Evolutionary conservation across 306 rosid species (phyloP), one percentile per base, ranked within the genome.

Genomic region (Cyclanthera cordifolia): DNA sequence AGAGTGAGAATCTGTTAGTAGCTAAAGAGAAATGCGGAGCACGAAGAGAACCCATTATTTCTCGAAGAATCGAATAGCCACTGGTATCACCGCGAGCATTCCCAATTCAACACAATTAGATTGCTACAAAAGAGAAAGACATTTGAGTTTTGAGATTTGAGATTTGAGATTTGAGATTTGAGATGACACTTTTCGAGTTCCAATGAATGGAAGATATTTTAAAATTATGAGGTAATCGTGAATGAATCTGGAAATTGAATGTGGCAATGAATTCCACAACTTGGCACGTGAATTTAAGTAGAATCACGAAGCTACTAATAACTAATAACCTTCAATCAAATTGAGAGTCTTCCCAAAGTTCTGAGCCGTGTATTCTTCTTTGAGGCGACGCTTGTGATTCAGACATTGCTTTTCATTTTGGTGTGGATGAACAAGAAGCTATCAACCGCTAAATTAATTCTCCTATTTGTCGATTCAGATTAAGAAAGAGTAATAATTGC

Each of bases 21-120:
- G n/a, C 57, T 11, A 28, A 16, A 16, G 56, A 57, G 57, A 20
- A 43, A 48, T 72, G 56, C 8, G 64, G n/a, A 39, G 20, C 3
- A 20, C 68, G 69, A 39, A 72, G 37, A 14, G 69, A 72, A 72
- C 49, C 68, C 75, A 72, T 72, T 37, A 34, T 57, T 49, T 13
- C 73, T 70, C 3, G 5, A 61, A 39, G 68, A 14, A 39, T 8
- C 27, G 1, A 39, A 19, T 24, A 8, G 20, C 21, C 65, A 58
- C 43, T 27, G 45, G 46, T 30, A 32, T 20, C 50, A 61, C 68
- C 11, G 10, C 68, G 12, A 20, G 68, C 68, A 61, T 61, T 39
- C 49, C 50, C 10, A 60, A 60, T 19, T 37, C 49, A 17, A 61
- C 30, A 20, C 30, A 19, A 20, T 11, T 0, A 23, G 47, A 32